Evolutionary conservation across 345 rosid genomes (phyloP), one percentile per base, ranked within the genome.

Genomic region (Moricandia arvensis): DNA sequence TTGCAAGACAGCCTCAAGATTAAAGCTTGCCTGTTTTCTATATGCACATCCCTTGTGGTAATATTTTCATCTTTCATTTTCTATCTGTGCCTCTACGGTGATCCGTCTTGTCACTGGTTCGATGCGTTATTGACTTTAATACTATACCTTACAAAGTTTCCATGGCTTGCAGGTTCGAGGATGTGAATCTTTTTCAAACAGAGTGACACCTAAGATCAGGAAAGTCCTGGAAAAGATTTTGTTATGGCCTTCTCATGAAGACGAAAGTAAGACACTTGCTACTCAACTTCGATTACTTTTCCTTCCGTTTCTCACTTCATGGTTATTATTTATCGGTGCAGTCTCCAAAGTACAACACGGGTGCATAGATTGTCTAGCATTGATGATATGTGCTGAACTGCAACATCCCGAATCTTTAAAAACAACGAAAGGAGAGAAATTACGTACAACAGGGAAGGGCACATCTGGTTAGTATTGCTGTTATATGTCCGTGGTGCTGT

Each of bases 331-430:
- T 65, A 12, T 27, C 64, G 68, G 49, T 72, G 67, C 87, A 93
- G 98, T 93, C 76, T 86, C 87, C 16, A 93, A 91, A 85, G 93
- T 91, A 60, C 94, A 91, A 59, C 97, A 87, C 73, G 98, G 97
- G n/a, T 91, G 97, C 86, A 87, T 93, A 45, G 98, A 93, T 75
- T 91, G 93, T 82, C 77, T 93, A 24, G 97, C 98, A 30, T 78
- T 90, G 53, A 86, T 88, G 86, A 82, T 90, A 62, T 93, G 90
- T 81, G 83, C 90, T 17, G 96, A 93, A 75, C 79, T 87, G 45
- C 88, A 85, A 84, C 85, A 80, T 81, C 82, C 76, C 45, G 75
- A 76, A 31, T 84, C 81, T 11, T 34, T 72, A 5, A 80, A 81
- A 79, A 79, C 84, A 59, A 57, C 71, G 30, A 53, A 29, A 38